Base-by-base conservation (phyloP, 164 flowering plant genomes). In the Liriodendron chinense region DNA sequence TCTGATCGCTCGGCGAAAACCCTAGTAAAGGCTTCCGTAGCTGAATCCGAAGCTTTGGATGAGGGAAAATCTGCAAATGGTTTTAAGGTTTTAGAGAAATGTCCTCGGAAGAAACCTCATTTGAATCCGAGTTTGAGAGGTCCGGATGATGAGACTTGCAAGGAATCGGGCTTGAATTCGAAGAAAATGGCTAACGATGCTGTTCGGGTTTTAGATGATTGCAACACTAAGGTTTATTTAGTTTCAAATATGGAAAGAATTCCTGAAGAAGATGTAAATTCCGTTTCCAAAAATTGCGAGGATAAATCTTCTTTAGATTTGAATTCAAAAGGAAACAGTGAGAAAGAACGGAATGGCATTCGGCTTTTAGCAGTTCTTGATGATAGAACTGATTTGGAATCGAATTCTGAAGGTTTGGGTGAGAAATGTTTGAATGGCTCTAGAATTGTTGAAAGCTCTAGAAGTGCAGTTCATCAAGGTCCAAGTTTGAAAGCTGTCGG, bases 71-170 rank as follows among this genome's bases (percentile, higher is more conserved):
- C 20, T 22, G 57, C 28, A 65, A 78, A 23, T 74, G 77, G 80
- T 3, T 34, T 26, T 61, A 61, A 75, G 81, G 81, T 63, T 77
- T 66, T 75, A 0, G 83, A 77, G 70, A 79, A 73, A 73, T 68
- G 70, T 70, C 75, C 47, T 13, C 78, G 75, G 75, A 83, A 66
- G 74, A 78, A 74, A 22, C 68, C 63, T n/a, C 18, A 23, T 67
- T 57, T 72, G 13, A 74, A 28, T 47, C 74, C 69, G 65, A 72
- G 28, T 76, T 79, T 23, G 57, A 72, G 75, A 20, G 79, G 21
- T 18, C 68, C 23, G 73, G 83, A 72, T n/a, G 77, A 77, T 73
- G 78, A 63, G 78, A 74, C 56, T 28, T 47, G 43, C 79, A 81
- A n/a, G 47, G n/a, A 16, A 16, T 34, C 16, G 28, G 69, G 69